Percentiles rank a stretch among this genome's conserved stretches.
Conservation (phyloP, 768 basidiomycete species). For the Trichaptum fuscoviolaceum region DNA sequence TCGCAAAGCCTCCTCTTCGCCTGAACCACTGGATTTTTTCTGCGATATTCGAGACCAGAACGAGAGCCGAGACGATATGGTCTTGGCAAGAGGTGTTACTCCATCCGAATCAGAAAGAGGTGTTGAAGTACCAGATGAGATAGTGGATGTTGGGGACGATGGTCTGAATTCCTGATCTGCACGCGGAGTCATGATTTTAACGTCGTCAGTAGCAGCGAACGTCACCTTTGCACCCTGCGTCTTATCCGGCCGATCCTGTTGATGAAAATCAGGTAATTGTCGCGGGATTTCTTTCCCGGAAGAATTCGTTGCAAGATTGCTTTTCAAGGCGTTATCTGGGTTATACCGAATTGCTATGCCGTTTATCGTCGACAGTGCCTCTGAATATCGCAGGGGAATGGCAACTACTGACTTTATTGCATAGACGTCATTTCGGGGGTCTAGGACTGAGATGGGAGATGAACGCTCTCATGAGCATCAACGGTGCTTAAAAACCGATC, state of each 20-base stretch:
- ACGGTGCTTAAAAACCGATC: background rate
- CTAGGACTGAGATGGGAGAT: conserved; percentile 46
- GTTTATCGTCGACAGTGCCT: conserved; percentile 49
- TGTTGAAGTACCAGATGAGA: conserved; percentile 49
- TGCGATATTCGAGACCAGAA: conserved; percentile 69
- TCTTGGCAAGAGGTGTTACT: conserved; percentile 52
- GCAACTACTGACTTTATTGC: conserved; percentile 62
- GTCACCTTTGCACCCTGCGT: conserved; percentile 32
- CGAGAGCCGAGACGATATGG: conserved; percentile 59
- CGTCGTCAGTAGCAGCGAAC: conserved; percentile 43
- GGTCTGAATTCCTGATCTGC: conserved; percentile 17
- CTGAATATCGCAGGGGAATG: conserved; percentile 65
- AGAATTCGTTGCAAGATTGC: conserved; percentile 43
- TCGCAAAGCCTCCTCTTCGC: conserved; percentile 17
- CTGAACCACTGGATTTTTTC: conserved; percentile 6
- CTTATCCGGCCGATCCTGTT: background rate
- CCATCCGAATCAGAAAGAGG: conserved; percentile 41
- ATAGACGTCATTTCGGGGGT: conserved; percentile 56
- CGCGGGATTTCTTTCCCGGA: conserved; percentile 16
- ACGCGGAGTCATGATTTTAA: conserved; percentile 39
- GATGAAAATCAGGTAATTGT: conserved; percentile 7
- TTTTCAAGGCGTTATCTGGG: conserved; percentile 17
- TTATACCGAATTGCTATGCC: conserved; percentile 46
- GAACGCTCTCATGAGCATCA: background rate
- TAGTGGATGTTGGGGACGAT: conserved; percentile 21